These are phyloP conservation scores for Plasmodium coatneyi DNA, from an alignment of 169 alveolate genomes.

Conservation along the genomic window DNA sequence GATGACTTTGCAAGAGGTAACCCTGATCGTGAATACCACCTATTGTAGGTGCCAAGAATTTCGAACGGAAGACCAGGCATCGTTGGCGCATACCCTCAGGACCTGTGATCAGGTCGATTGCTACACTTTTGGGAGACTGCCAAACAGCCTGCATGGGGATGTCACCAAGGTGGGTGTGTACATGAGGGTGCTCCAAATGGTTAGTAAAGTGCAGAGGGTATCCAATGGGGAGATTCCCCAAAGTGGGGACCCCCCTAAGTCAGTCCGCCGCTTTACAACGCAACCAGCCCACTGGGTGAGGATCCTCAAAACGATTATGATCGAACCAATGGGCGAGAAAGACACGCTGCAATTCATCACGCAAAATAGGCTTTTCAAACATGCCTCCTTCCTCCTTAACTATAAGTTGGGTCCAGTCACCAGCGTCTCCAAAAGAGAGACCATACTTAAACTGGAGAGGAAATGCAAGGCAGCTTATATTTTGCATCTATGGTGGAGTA, in stretches of 20 bases:
- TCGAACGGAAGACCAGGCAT: background rate
- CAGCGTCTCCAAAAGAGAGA: background rate
- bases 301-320: background rate
- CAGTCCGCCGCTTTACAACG: background rate
- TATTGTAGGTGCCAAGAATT: background rate
- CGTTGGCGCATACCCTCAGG: background rate
- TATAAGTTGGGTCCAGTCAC: background rate
- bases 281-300: background rate
- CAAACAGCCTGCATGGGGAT: background rate
- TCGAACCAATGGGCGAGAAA: background rate
- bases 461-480: conserved; percentile 18
- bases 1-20: conserved; percentile 3
- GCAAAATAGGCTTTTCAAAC: conserved; percentile 17
- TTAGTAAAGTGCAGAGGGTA: background rate
- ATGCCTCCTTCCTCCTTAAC: conserved; percentile 11
- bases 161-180: conserved; percentile 3
- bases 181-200: background rate
- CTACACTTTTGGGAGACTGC: background rate
- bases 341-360: background rate
- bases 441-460: background rate
- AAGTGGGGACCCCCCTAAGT: background rate
- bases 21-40: background rate
- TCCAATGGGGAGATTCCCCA: background rate
- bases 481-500: conserved; percentile 10
- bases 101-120: background rate